phyloP scores from a whole-genome alignment of 257 asterid species.

The Solanum chiquidenum region DNA sequence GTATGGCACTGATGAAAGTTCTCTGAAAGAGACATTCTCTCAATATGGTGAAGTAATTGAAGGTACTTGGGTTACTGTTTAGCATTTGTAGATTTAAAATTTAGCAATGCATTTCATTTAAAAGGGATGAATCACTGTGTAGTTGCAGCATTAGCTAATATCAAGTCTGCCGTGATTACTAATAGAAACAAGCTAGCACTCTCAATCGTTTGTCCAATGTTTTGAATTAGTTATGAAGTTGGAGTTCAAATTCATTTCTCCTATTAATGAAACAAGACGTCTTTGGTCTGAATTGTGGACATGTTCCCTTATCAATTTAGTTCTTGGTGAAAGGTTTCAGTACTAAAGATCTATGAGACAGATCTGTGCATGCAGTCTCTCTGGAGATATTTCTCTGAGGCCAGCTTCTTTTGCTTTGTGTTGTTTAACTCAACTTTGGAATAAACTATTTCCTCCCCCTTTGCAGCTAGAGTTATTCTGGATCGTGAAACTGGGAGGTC shows the following conservation, averaged over 20 bases:
- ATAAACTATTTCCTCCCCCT: background rate
- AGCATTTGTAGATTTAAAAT: background rate
- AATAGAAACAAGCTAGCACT: background rate
- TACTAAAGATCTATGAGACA: background rate
- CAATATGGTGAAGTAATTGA: slow-evolving; percentile 68
- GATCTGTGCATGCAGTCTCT: background rate
- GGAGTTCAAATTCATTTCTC: background rate
- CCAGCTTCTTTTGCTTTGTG: background rate
- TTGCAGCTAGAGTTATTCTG: slow-evolving; percentile 62
- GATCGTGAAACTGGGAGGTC: slow-evolving; percentile 89
- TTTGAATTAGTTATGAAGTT: background rate
- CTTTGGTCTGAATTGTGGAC: background rate
- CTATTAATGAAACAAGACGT: background rate
- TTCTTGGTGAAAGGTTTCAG: background rate
- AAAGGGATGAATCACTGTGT: background rate
- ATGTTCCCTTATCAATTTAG: background rate
- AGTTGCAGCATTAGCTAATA: background rate
- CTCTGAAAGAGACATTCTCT: slow-evolving; percentile 63
- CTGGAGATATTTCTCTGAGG: background rate
- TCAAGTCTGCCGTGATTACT: background rate
- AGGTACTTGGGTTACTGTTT: slow-evolving; percentile 23
- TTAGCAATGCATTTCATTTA: background rate
- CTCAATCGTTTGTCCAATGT: background rate
- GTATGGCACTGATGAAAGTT: slow-evolving; percentile 50
- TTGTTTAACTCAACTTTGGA: background rate